Percentiles rank a stretch among this genome's conserved stretches.
These are phyloP conservation scores for Sporothrix luriei DNA, from an alignment of 2,329 filamentous ascomycete species.

Conservation along the genomic window DNA sequence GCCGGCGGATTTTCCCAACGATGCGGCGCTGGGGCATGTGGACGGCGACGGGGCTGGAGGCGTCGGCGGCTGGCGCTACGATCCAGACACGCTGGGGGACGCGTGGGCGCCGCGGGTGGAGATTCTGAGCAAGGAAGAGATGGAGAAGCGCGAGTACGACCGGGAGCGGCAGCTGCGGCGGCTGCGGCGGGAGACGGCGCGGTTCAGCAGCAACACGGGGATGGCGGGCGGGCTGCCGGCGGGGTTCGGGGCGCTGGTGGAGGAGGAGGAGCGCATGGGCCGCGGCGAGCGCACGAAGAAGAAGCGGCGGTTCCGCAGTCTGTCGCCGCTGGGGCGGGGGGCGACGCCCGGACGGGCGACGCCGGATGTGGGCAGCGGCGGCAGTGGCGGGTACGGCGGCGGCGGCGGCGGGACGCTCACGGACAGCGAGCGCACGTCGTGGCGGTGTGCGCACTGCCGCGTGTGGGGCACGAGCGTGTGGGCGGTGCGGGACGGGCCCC, in stretches of 20 bases:
- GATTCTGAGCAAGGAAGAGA: conserved; percentile 86
- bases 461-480: conserved; percentile 90
- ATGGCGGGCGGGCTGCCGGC: conserved; percentile 74
- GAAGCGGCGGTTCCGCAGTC: conserved; percentile 86
- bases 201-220: conserved; percentile 83
- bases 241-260: conserved; percentile 55
- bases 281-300: conserved; percentile 92
- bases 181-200: conserved; percentile 84
- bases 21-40: conserved; percentile 61
- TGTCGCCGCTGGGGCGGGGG: conserved; percentile 75
- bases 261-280: conserved; percentile 82
- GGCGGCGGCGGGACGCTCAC: conserved; percentile 66
- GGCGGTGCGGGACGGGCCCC: conserved; percentile 90
- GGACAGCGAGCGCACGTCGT: conserved; percentile 76
- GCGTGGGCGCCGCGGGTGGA: conserved; percentile 85
- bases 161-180: conserved; percentile 87
- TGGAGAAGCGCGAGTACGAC: conserved; percentile 94
- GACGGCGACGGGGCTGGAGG: conserved; percentile 34
- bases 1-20: conserved; percentile 78
- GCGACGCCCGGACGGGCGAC: conserved; percentile 74
- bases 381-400: conserved; percentile 67
- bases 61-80: conserved; percentile 86
- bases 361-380: conserved; percentile 70
- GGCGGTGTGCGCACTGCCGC: conserved; percentile 85
- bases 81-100: conserved; percentile 83